Base-by-base conservation (phyloP, 495 filamentous ascomycete genomes). In the Neurospora tetraspora region DNA sequence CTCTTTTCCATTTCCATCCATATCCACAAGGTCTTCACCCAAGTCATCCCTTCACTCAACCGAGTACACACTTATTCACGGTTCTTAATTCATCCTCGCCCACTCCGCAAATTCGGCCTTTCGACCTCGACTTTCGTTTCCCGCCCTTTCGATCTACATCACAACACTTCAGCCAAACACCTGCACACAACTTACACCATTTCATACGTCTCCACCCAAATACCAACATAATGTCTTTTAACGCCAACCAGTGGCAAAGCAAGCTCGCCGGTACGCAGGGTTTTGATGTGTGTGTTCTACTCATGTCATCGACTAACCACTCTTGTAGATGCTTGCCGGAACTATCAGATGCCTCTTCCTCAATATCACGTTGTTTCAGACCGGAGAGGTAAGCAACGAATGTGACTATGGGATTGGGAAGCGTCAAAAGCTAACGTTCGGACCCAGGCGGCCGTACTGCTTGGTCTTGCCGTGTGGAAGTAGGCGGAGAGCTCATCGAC, bases 391-490 rank as follows among this genome's bases (percentile, higher is more conserved):
- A 87, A 81, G 85, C 71, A 71, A 72, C 45, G 34, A 43, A 23
- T 10, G 34, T 69, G 59, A 68, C 18, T 6, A 34, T 9, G 27
- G 31, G 27, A 14, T 65, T 65, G 5, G 53, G 27, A 36, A 65
- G 6, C 4, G 31, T 65, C 3, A 8, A 65, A 31, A 65, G 53
- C 53, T 65, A 65, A 65, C 6, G 1, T 36, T 69, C 27, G 34
- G 27, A 31, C 5, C 4, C 34, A 97, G 93, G 94, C 77, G 94
- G 93, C 75, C 91, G 94, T 74, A 97, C 94, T 39, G 94, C 94
- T 70, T 97, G 94, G 94, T 94, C 93, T 69, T 89, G 88, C 81
- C 86, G 82, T 40, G 91, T 96, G 72, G 86, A 81, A 16, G 83
- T 95, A 71, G 77, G 82, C 73, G 86, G 89, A 72, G 77, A 83